A percentile compares a stretch with the other conserved stretches of the same genome.
phyloP scores from a whole-genome alignment of 1,284 basidiomycete species.

The Cryptococcus wingfieldii region DNA sequence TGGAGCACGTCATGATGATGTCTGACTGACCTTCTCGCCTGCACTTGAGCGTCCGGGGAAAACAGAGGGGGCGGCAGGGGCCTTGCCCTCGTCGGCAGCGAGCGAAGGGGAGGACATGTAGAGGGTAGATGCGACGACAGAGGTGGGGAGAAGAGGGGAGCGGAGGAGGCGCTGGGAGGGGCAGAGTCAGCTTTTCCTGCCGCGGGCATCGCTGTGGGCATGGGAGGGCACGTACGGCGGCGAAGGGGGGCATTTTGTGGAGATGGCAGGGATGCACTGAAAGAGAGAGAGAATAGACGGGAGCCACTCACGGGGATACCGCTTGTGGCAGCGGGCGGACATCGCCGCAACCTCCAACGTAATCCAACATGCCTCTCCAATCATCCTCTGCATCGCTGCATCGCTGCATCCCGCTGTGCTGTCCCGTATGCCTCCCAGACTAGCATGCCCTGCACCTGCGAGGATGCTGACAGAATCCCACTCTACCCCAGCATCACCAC shows the following conservation, averaged over 20 bases:
- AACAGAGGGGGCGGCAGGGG: constrained; percentile 4
- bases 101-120: constrained; percentile 10
- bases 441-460: too few species aligned
- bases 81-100: constrained; percentile 18
- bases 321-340: too few species aligned
- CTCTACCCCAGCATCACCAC: background rate
- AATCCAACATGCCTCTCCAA: too few species aligned
- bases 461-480: too few species aligned
- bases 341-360: too few species aligned
- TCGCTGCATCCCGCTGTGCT: too few species aligned
- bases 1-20: background rate
- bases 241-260: constrained; percentile 10
- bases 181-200: background rate
- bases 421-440: too few species aligned
- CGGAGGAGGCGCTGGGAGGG: constrained; percentile 19
- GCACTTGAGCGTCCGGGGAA: constrained; percentile 27
- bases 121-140: constrained; percentile 12
- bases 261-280: background rate
- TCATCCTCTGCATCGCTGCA: too few species aligned
- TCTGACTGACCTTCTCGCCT: constrained; percentile 35
- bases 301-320: too few species aligned
- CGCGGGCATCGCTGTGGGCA: background rate
- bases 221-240: constrained; percentile 2
- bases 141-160: constrained; percentile 12
- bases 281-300: background rate